A percentile compares a stretch with the other conserved stretches of the same genome.
These are phyloP conservation scores for Blastocystis sp. DNA, from an alignment of 352 stramenopile species.

Conservation along the genomic window DNA sequence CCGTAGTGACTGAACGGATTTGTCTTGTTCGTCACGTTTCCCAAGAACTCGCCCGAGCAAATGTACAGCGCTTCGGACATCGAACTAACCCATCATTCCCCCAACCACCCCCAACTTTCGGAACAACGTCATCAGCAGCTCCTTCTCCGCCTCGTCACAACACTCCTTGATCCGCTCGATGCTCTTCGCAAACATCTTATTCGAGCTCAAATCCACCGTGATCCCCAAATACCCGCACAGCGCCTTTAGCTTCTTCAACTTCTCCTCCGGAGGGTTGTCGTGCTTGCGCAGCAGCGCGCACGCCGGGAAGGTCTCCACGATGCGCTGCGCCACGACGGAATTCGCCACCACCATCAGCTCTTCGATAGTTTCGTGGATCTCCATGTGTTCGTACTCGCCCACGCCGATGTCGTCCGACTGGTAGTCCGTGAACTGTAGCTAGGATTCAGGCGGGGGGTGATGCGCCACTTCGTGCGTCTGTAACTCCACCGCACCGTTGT, in stretches of 20 bases:
- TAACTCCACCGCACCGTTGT: conserved; percentile 36
- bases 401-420: conserved; percentile 48
- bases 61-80: conserved; percentile 69
- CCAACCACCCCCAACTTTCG: conserved; percentile 18
- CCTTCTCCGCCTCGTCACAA: background rate
- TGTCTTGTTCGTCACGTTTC: background rate
- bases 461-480: conserved; percentile 22
- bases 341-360: conserved; percentile 70
- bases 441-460: background rate
- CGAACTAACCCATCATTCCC: conserved; percentile 32
- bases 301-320: conserved; percentile 42
- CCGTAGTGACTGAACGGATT: conserved; percentile 69
- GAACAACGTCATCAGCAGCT: conserved; percentile 69
- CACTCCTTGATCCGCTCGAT: background rate
- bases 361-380: conserved; percentile 69
- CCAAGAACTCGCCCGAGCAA: conserved; percentile 1
- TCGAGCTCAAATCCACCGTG: conserved; percentile 16
- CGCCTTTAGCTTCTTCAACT: conserved; percentile 5
- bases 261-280: conserved; percentile 18
- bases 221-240: conserved; percentile 62
- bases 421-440: conserved; percentile 6
- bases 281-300: conserved; percentile 59
- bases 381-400: conserved; percentile 47
- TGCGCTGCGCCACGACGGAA: conserved; percentile 50
- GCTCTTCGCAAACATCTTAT: conserved; percentile 38